These are phyloP conservation scores for Scleroderma bovista DNA, from an alignment of 768 basidiomycete genomes.

Conservation along the genomic window DNA sequence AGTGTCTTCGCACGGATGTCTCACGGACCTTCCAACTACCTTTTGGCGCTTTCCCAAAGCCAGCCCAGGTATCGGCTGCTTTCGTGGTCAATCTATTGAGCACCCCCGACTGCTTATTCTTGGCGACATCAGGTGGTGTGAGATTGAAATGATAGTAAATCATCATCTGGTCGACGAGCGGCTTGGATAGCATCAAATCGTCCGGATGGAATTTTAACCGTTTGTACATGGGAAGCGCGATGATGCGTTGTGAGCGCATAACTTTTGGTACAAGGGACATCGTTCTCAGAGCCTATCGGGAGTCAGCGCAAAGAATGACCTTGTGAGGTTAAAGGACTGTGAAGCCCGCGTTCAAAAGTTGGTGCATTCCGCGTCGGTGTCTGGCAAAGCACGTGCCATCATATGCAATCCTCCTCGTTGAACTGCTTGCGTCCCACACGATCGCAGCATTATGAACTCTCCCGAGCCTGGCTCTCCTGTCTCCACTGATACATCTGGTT, in stretches of 20 bases:
- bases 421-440: too few species aligned
- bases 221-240: constrained; percentile 40
- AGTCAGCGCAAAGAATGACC: neutral
- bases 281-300: neutral
- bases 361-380: neutral
- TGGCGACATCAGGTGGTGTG: constrained; percentile 24
- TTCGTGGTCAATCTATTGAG: constrained; percentile 48
- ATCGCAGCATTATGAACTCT: constrained; percentile 27
- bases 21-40: constrained; percentile 67
- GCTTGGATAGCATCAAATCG: constrained; percentile 3
- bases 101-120: constrained; percentile 23
- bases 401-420: too few species aligned
- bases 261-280: constrained; percentile 14
- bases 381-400: constrained; percentile 16
- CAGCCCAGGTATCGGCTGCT: constrained; percentile 54
- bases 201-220: constrained; percentile 10
- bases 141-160: constrained; percentile 41
- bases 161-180: constrained; percentile 18
- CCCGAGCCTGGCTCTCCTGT: constrained; percentile 33
- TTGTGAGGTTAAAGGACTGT: too few species aligned
- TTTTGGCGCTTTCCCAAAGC: constrained; percentile 58
- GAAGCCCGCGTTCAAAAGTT: too few species aligned
- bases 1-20: neutral
- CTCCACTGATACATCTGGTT: constrained; percentile 34
- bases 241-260: constrained; percentile 37